Base-by-base conservation (phyloP, 208 protist species). In the Crithidia brevicula region DNA sequence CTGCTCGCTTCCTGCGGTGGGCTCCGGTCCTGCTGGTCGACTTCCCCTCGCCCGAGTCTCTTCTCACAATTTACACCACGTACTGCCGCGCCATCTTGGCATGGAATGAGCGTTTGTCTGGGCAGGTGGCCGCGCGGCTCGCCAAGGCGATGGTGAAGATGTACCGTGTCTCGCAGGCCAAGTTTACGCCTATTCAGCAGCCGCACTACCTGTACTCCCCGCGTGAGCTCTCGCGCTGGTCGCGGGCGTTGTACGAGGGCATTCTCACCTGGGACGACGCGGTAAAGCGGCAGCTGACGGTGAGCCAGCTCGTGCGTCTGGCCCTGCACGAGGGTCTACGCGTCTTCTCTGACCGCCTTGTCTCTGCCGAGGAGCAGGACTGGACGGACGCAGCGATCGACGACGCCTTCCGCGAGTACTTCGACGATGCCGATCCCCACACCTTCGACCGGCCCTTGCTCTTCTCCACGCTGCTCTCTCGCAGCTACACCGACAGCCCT, bases 171-270 rank as follows among this genome's bases (percentile, higher is more conserved):
- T 98, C 93, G 3, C 97, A 99, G 82, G 63, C 86, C 40, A 88
- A 76, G 27, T 99, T 99, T 81, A 98, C 93, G 1, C 83, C 97
- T 10, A 87, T 97, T 61, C 89, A 97, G 66, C 96, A 99, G 70
- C 93, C 94, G 34, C 98, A 99, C 82, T 99, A 99, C 86, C 88
- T 99, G 43, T 99, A 99, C 92, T 98, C 92, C 20, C 98, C 98
- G 2, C 91, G 99, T 70, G 98, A 99, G 79, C 87, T 99, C 13
- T 98, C 97, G 20, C 94, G 98, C 28, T 99, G 98, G 98, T 83
- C 93, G 23, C 92, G 98, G n/a, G 98, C 99, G 20, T 72, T 99
- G n/a, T 88, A 98, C 62, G 95, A 99, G 72, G 97, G 86, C 30
- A 63, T 99, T 33, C 74, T 90, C 67, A 91, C 88, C 3, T 87